Base-by-base conservation (phyloP, 2,329 filamentous ascomycete species). In the Trichoderma sp. region DNA sequence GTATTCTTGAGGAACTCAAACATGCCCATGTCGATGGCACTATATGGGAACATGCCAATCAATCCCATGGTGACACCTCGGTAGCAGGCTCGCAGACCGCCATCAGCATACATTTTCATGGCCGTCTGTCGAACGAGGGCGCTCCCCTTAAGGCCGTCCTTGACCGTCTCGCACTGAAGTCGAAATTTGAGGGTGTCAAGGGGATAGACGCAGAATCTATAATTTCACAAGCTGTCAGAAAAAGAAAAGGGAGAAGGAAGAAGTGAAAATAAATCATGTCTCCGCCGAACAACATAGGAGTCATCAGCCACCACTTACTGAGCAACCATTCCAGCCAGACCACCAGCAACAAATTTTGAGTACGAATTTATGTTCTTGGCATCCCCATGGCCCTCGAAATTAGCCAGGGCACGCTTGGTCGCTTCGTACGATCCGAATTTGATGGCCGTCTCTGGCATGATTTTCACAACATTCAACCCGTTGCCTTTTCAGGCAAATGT, bases 361-460 rank as follows among this genome's bases (percentile, higher is more conserved):
- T 90, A 91, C 2, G 92, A 91, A 75, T 91, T 92, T 75, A 98
- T 95, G 69, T 88, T 86, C 74, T 89, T 90, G 0, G 94, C 88
- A 80, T 98, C 93, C 74, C 91, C 88, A 77, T 97, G 94, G 7
- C 96, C 96, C 85, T 98, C 96, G 65, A 98, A 82, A 73, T 89
- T 90, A 63, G 95, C 94, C 73, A 98, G 89, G 4, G 92, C 89
- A 74, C 94, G 91, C 85, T 98, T 99, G 9, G 94, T 92, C 66
- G 94, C 94, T 88, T 99, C 96, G 79, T 98, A 99, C 24, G 95
- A 95, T 73, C 96, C 96, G 80, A 99, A 99, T 82, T 98, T 97
- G 80, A 99, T 97, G 30, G 96, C 95, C 32, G 95, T 98, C 83
- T 99, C 96, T 0, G 96, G 96, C 94, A 98, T 97, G 73, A 99